These are phyloP conservation scores for Microbotryum scabiosae DNA, from an alignment of 1,284 basidiomycete genomes.

Conservation along the genomic window DNA sequence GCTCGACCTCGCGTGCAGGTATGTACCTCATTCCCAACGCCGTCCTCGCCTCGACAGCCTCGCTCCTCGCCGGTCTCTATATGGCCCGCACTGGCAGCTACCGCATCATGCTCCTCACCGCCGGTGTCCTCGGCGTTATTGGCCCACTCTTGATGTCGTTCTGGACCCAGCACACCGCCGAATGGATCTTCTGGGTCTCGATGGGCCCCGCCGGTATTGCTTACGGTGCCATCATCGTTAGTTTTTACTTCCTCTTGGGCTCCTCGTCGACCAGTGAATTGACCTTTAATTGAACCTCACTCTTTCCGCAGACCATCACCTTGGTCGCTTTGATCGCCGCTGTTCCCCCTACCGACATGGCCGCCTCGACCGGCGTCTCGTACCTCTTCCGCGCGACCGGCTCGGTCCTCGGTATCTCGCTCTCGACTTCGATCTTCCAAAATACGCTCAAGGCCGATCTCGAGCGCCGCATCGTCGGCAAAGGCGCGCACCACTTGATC, in stretches of 20 bases:
- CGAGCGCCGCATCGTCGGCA: slow-evolving; percentile 22
- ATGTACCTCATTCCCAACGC: slow-evolving; percentile 38
- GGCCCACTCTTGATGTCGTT: slow-evolving; percentile 40
- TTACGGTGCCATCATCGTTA: slow-evolving; percentile 34
- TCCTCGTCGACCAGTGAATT: not conserved
- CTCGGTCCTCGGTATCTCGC: slow-evolving; percentile 41
- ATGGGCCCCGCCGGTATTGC: slow-evolving; percentile 38
- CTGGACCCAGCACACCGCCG: slow-evolving; percentile 37
- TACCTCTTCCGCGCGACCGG: slow-evolving; percentile 43
- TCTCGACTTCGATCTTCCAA: slow-evolving; percentile 40
- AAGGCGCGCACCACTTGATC: slow-evolving; percentile 32
- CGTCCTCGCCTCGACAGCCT: slow-evolving; percentile 40
- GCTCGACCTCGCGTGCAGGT: slow-evolving; percentile 38
- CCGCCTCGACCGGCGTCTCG: slow-evolving; percentile 39
- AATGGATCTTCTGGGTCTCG: slow-evolving; percentile 35
- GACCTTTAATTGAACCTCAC: too few species aligned
- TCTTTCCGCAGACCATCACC: slow-evolving; percentile 35
- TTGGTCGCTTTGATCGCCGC: slow-evolving; percentile 39
- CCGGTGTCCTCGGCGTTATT: slow-evolving; percentile 36
- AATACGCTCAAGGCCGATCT: slow-evolving; percentile 38
- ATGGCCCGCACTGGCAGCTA: slow-evolving; percentile 42
- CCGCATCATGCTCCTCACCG: slow-evolving; percentile 37
- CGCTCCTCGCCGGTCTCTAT: slow-evolving; percentile 39
- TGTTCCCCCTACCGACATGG: slow-evolving; percentile 39
- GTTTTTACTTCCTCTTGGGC: not conserved